Percentiles rank a stretch among this genome's conserved stretches.
phyloP scores from a whole-genome alignment of 2,329 filamentous ascomycete genomes.

The Tolypocladium album region DNA sequence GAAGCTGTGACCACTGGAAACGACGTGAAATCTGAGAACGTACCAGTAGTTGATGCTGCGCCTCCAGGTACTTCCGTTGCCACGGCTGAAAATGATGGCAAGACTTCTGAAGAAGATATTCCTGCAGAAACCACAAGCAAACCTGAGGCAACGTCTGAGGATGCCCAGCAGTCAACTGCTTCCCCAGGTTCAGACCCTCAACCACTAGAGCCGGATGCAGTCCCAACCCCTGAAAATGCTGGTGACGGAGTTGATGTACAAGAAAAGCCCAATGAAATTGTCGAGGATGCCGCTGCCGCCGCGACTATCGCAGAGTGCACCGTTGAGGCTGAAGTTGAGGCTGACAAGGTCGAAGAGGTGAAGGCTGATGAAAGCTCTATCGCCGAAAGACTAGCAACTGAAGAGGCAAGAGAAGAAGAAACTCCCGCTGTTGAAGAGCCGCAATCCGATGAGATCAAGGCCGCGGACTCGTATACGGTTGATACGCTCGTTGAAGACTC shows the following conservation, averaged over 20 bases:
- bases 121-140: not conserved
- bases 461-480: not conserved
- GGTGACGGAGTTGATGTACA: not conserved
- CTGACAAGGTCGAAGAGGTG: not conserved
- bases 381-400: conserved; percentile 1
- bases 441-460: not conserved
- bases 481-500: not conserved
- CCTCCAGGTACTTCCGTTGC: not conserved
- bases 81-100: not conserved
- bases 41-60: not conserved
- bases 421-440: not conserved
- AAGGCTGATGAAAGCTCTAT: not conserved
- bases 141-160: not conserved
- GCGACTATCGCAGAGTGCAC: not conserved
- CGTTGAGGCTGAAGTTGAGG: not conserved
- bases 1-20: not conserved
- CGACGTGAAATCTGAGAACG: not conserved
- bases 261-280: not conserved
- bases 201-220: not conserved
- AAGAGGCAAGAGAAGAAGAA: conserved; percentile 1
- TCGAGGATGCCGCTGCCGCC: no score
- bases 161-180: not conserved
- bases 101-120: not conserved
- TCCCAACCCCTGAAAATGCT: not conserved
- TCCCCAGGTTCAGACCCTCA: not conserved